Conservation (phyloP, 192 early-diverging fungal species). For the Chytriomyces confervae region DNA sequence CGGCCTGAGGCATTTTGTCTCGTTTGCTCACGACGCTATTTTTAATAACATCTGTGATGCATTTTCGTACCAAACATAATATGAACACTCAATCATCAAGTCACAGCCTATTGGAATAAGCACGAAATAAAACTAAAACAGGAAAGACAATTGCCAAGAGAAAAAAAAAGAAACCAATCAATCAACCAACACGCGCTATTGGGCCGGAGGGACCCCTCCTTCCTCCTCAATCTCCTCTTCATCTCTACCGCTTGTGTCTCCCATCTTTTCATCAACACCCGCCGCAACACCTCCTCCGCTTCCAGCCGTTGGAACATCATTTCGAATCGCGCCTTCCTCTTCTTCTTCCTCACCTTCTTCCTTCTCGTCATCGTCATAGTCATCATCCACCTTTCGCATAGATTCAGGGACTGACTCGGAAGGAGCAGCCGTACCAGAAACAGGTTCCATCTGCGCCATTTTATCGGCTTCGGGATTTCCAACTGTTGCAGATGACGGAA, state of each 20-base stretch:
- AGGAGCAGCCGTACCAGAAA: neutral
- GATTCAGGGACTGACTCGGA: neutral
- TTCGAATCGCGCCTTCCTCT: neutral
- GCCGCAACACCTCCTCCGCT: neutral
- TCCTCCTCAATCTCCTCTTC: constrained; percentile 26
- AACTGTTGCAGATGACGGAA: no score
- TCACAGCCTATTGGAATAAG: no score
- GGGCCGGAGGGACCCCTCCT: constrained; percentile 11
- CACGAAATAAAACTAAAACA: no score
- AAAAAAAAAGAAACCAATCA: no score
- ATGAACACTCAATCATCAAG: no score
- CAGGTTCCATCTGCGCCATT: no score
- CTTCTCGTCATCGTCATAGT: constrained; percentile 15
- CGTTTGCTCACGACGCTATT: no score
- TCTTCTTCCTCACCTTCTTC: neutral
- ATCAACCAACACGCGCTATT: neutral
- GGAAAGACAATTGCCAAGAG: no score
- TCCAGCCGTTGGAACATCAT: neutral
- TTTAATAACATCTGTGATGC: no score
- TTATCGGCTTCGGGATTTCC: no score
- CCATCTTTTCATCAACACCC: constrained; percentile 8
- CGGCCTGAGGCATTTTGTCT: no score
- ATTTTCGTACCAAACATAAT: no score
- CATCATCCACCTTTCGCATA: constrained; percentile 17
- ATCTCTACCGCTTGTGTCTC: constrained; percentile 5